These are phyloP conservation scores for Gracilariopsis chorda DNA, from an alignment of 23 red algal species.

Conservation along the genomic window DNA sequence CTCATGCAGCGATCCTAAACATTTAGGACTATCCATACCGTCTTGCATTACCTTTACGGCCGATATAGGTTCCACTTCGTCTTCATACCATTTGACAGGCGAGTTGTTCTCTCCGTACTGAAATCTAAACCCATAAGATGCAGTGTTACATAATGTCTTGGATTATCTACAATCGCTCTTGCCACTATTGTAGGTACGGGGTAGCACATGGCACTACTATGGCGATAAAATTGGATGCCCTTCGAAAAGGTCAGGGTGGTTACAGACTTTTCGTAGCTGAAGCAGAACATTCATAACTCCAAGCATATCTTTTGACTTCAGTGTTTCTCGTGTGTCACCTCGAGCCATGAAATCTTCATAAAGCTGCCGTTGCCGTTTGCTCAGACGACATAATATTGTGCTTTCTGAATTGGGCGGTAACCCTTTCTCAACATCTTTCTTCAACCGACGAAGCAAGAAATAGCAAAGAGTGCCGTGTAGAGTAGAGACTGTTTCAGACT, in stretches of 20 bases:
- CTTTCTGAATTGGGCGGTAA: constrained; percentile 84
- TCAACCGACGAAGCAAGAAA: constrained; percentile 93
- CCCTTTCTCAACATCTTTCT: constrained; percentile 79
- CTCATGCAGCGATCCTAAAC: no score
- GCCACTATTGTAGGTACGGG: constrained; percentile 52
- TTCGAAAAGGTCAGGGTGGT: constrained; percentile 96
- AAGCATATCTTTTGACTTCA: constrained; percentile 68
- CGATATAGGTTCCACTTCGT: neutral
- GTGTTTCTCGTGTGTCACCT: constrained; percentile 42
- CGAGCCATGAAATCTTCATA: constrained; percentile 94
- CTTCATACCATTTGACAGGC: neutral
- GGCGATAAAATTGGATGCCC: constrained; percentile 75
- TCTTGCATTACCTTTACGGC: neutral
- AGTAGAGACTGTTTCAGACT: constrained; percentile 41
- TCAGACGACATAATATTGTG: constrained; percentile 63
- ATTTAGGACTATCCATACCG: no score
- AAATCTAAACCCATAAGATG: neutral
- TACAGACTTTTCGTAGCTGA: constrained; percentile 97
- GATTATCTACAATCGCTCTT: neutral
- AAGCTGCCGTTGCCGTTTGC: constrained; percentile 84
- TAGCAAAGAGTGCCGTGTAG: constrained; percentile 77
- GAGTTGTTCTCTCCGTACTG: no score
- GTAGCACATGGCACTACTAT: constrained; percentile 25
- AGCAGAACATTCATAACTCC: constrained; percentile 91
- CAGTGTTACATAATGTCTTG: neutral